These are phyloP conservation scores for Kockovaella imperatae DNA, from an alignment of 768 basidiomycete species.

Conservation along the genomic window DNA sequence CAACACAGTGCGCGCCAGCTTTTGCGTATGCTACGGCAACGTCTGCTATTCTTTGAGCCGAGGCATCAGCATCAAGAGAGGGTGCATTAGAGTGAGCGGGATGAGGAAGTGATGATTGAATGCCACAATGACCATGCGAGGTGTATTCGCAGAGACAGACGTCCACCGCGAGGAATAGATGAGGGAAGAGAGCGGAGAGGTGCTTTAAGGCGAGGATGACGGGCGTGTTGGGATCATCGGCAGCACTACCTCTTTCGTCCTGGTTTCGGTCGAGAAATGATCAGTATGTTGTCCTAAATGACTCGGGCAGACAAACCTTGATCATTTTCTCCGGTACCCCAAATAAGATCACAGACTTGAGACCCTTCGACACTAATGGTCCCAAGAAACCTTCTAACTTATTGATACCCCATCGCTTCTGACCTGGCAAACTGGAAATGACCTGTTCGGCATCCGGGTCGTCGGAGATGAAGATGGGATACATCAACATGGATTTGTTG, in stretches of 20 bases:
- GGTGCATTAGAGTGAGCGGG: slow-evolving; percentile 29
- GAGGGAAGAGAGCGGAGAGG: slow-evolving; percentile 68
- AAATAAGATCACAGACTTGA: slow-evolving; percentile 86
- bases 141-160: slow-evolving; percentile 99
- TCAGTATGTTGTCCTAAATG: background rate
- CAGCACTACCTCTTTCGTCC: slow-evolving; percentile 76
- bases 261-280: slow-evolving; percentile 39
- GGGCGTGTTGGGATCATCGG: slow-evolving; percentile 81
- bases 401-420: slow-evolving; percentile 92
- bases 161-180: slow-evolving; percentile 81
- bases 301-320: slow-evolving; percentile 20
- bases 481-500: slow-evolving; percentile 78
- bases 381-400: slow-evolving; percentile 75
- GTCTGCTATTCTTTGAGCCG: slow-evolving; percentile 78
- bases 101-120: slow-evolving; percentile 36
- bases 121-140: slow-evolving; percentile 91
- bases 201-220: slow-evolving; percentile 86
- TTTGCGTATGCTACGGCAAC: slow-evolving; percentile 86
- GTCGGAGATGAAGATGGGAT: slow-evolving; percentile 96
- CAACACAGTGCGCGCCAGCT: slow-evolving; percentile 96
- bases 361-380: slow-evolving; percentile 80
- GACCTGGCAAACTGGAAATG: slow-evolving; percentile 72
- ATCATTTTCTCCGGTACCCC: slow-evolving; percentile 42
- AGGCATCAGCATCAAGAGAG: slow-evolving; percentile 59
- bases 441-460: slow-evolving; percentile 74